Evolutionary conservation across 805 yeast species (phyloP).

Genomic region (Ogataea paradorogensis): DNA sequence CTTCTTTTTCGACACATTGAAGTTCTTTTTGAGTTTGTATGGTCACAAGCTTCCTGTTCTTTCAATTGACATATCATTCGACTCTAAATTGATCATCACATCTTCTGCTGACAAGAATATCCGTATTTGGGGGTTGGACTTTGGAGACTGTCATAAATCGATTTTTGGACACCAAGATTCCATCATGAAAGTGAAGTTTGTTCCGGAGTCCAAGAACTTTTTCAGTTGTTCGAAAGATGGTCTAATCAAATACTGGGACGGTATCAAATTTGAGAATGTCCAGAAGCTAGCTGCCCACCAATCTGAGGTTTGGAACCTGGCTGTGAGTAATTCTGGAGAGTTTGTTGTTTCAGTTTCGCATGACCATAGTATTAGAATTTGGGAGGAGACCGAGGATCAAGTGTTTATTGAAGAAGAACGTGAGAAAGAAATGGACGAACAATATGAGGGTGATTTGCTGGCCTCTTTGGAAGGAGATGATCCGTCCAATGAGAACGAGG

Average conservation of each 20-base stretch:
- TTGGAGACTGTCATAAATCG: slow-evolving; percentile 98
- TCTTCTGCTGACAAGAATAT: slow-evolving; percentile 97
- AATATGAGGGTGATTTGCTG: slow-evolving; percentile 77
- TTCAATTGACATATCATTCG: slow-evolving; percentile 86
- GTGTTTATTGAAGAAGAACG: slow-evolving; percentile 97
- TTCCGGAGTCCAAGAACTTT: slow-evolving; percentile 84
- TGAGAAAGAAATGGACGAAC: slow-evolving; percentile 91
- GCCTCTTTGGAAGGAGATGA: slow-evolving; percentile 61
- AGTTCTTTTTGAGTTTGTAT: slow-evolving; percentile 82
- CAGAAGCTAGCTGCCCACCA: slow-evolving; percentile 87
- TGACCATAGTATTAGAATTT: slow-evolving; percentile 89
- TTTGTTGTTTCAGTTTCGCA: slow-evolving; percentile 82
- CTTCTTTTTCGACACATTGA: slow-evolving; percentile 80
- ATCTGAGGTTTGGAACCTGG: slow-evolving; percentile 89
- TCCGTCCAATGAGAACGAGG: slow-evolving; percentile 37
- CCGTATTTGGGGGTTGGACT: slow-evolving; percentile 97
- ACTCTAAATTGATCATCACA: slow-evolving; percentile 82
- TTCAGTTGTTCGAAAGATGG: slow-evolving; percentile 90
- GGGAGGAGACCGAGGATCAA: slow-evolving; percentile 92
- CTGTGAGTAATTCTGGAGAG: slow-evolving; percentile 69
- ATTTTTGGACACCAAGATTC: slow-evolving; percentile 97
- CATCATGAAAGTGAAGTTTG: slow-evolving; percentile 81
- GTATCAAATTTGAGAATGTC: slow-evolving; percentile 91
- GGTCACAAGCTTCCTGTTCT: slow-evolving; percentile 97
- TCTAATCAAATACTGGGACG: slow-evolving; percentile 94